Conservation (phyloP, 768 basidiomycete genomes). For the Steccherinum ochraceum region DNA sequence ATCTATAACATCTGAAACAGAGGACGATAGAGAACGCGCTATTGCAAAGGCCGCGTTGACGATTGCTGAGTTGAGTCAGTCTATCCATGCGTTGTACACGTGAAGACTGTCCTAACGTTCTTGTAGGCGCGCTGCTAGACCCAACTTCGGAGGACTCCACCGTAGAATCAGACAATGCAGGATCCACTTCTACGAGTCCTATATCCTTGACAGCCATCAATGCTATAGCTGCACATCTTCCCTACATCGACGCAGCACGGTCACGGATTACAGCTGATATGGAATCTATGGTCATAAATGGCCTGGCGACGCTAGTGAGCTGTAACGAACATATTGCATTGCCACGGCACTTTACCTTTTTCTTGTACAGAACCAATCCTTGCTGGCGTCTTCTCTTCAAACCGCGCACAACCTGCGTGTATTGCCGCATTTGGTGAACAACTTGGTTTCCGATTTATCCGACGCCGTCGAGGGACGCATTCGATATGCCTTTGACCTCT, state of each 20-base stretch:
- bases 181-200: background rate
- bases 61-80: slow-evolving; percentile 83
- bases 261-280: slow-evolving; percentile 74
- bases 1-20: slow-evolving; percentile 19
- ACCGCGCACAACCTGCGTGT: slow-evolving; percentile 90
- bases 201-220: slow-evolving; percentile 65
- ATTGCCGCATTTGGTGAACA: slow-evolving; percentile 76
- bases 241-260: slow-evolving; percentile 67
- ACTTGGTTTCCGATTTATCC: slow-evolving; percentile 71
- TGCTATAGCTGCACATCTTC: slow-evolving; percentile 62
- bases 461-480: slow-evolving; percentile 82
- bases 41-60: slow-evolving; percentile 94
- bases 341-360: slow-evolving; percentile 4
- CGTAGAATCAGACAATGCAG: slow-evolving; percentile 9
- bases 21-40: slow-evolving; percentile 79
- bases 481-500: slow-evolving; percentile 77
- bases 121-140: background rate
- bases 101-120: background rate
- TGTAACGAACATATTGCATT: too few species aligned
- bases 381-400: slow-evolving; percentile 90
- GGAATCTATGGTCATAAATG: slow-evolving; percentile 84
- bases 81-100: background rate
- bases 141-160: background rate
- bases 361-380: slow-evolving; percentile 67
- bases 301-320: slow-evolving; percentile 70